Percentiles rank a stretch among this genome's conserved stretches.
phyloP scores from a whole-genome alignment of 306 rosid genomes.

The Mimosa bimucronata region DNA sequence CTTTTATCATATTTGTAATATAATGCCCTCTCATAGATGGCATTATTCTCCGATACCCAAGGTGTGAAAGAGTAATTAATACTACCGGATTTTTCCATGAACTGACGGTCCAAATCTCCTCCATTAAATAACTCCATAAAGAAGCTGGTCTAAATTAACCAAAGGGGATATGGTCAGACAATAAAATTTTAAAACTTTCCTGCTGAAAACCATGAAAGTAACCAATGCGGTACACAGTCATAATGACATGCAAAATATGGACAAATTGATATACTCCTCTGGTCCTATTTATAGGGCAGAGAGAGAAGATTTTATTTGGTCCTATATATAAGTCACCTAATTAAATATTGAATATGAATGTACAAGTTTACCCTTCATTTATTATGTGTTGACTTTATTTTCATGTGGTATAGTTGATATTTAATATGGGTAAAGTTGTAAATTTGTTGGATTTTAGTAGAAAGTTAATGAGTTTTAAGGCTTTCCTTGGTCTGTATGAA shows the following conservation, averaged over 20 bases:
- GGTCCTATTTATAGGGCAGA: too few relatives aligned
- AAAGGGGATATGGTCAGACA: conserved; percentile 35
- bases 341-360: too few relatives aligned
- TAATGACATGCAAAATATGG: neutral
- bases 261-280: neutral
- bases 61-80: conserved; percentile 75
- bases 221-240: neutral
- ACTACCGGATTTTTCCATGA: conserved; percentile 88
- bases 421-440: too few relatives aligned
- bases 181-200: neutral
- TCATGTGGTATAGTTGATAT: too few relatives aligned
- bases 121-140: conserved; percentile 80
- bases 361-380: too few relatives aligned
- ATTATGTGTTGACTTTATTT: too few relatives aligned
- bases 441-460: too few relatives aligned
- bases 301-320: too few relatives aligned
- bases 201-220: conserved; percentile 3
- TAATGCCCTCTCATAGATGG: conserved; percentile 69
- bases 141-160: conserved; percentile 61
- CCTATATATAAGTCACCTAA: too few relatives aligned
- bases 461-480: too few relatives aligned
- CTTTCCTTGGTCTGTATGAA: too few relatives aligned
- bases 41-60: conserved; percentile 85
- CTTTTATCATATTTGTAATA: conserved; percentile 76
- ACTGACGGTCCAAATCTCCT: conserved; percentile 71